A percentile compares a stretch with the other conserved stretches of the same genome.
Evolutionary conservation across 306 rosid species (phyloP).

Genomic region (Ormosia semicastrata): DNA sequence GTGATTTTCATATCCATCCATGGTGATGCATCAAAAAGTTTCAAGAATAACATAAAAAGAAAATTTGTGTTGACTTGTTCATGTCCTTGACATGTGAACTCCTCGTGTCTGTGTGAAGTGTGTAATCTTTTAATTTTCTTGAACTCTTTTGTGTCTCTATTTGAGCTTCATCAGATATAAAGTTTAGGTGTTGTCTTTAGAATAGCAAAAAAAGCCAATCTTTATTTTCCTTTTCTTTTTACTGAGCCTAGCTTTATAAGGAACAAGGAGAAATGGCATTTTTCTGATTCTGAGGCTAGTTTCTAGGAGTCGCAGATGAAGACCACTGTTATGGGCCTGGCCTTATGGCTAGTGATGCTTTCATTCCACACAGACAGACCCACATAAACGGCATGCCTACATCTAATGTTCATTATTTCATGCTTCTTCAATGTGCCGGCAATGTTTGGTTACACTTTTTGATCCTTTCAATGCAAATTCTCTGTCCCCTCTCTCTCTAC

Average conservation of each 20-base stretch:
- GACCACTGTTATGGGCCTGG: neutral
- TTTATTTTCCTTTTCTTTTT: conserved; percentile 12
- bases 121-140: conserved; percentile 23
- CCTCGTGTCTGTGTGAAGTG: neutral
- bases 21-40: neutral
- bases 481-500: conserved; percentile 38
- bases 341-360: conserved; percentile 21
- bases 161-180: conserved; percentile 10
- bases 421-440: conserved; percentile 35
- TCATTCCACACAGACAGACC: conserved; percentile 30
- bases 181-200: neutral
- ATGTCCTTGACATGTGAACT: conserved; percentile 13
- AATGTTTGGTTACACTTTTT: conserved; percentile 44
- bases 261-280: conserved; percentile 37
- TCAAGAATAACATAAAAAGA: neutral
- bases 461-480: conserved; percentile 37
- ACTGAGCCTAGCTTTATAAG: neutral
- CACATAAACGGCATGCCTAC: conserved; percentile 33
- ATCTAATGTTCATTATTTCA: conserved; percentile 31
- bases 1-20: neutral
- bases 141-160: conserved; percentile 13
- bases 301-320: conserved; percentile 23
- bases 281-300: conserved; percentile 15
- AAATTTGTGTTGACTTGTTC: neutral
- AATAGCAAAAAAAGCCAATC: neutral